A percentile compares a stretch with the other conserved stretches of the same genome.
Conservation (phyloP, 352 stramenopile genomes). For the Lagenidium giganteum region DNA sequence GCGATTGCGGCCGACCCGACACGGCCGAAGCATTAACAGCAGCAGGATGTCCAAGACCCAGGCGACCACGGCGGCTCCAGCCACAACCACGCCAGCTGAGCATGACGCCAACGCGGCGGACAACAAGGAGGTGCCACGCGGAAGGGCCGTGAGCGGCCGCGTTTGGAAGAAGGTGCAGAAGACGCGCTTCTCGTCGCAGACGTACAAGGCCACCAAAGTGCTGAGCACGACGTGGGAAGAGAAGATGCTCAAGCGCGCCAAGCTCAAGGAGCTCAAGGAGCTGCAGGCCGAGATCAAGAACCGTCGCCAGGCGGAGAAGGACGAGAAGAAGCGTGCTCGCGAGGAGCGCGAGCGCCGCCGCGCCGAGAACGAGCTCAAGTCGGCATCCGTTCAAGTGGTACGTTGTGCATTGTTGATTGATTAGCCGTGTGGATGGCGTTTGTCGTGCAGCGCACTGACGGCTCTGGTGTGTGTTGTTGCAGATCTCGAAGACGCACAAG, state of each 20-base stretch:
- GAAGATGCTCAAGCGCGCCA: conserved; percentile 75
- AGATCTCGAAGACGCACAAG: conserved; percentile 83
- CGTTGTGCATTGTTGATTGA: no score
- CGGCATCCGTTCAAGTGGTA: conserved; percentile 80
- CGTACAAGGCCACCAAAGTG: conserved; percentile 71
- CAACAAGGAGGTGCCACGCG: conserved; percentile 32
- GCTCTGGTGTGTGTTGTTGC: conserved; percentile 6
- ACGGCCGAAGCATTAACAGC: conserved; percentile 2
- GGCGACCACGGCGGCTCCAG: conserved; percentile 12
- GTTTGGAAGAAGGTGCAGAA: conserved; percentile 85
- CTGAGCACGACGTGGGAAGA: conserved; percentile 87
- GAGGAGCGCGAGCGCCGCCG: conserved; percentile 86
- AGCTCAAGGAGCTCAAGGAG: conserved; percentile 80
- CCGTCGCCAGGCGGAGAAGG: conserved; percentile 60
- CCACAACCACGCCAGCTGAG: conserved; percentile 8
- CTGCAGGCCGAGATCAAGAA: conserved; percentile 79
- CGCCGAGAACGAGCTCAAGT: conserved; percentile 90
- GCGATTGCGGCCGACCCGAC: neutral
- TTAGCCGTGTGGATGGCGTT: neutral
- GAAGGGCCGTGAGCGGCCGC: conserved; percentile 66
- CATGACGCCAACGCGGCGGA: no score
- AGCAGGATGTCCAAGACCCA: conserved; percentile 4
- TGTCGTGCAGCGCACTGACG: conserved; percentile 1
- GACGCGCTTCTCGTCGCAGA: conserved; percentile 65
- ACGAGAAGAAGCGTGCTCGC: conserved; percentile 66